Conservation (phyloP, 345 rosid genomes). For the Gossypium longicalyx region DNA sequence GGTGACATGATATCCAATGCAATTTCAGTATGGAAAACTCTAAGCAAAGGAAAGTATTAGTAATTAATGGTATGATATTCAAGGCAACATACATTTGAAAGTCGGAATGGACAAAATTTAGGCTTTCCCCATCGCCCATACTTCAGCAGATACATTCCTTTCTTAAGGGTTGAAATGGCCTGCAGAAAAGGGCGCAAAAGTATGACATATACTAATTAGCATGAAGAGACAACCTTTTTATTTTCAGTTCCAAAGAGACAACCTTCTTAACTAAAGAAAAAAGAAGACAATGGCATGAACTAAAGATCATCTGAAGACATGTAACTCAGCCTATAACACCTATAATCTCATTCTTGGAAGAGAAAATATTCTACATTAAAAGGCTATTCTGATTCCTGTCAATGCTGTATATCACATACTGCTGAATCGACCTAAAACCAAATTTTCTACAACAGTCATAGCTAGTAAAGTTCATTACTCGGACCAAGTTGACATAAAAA, state of each 20-base stretch:
- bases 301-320: background rate
- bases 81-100: conserved; percentile 47
- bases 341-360: background rate
- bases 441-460: background rate
- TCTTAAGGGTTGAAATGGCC: conserved; percentile 67
- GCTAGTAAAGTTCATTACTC: background rate
- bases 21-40: background rate
- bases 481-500: conserved; percentile 4
- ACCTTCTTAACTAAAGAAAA: background rate
- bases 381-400: background rate
- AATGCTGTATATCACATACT: background rate
- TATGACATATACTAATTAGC: background rate
- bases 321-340: background rate
- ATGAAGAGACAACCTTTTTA: background rate
- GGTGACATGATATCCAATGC: background rate
- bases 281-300: background rate
- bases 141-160: conserved; percentile 67
- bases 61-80: background rate
- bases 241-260: background rate
- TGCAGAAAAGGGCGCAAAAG: background rate
- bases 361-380: background rate
- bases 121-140: conserved; percentile 78
- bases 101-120: conserved; percentile 70
- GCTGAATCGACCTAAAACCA: background rate
- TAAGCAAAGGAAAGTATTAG: background rate